Evolutionary conservation across 2,329 filamentous ascomycete genomes (phyloP).

Genomic region (Trichoderma brevicompactum): DNA sequence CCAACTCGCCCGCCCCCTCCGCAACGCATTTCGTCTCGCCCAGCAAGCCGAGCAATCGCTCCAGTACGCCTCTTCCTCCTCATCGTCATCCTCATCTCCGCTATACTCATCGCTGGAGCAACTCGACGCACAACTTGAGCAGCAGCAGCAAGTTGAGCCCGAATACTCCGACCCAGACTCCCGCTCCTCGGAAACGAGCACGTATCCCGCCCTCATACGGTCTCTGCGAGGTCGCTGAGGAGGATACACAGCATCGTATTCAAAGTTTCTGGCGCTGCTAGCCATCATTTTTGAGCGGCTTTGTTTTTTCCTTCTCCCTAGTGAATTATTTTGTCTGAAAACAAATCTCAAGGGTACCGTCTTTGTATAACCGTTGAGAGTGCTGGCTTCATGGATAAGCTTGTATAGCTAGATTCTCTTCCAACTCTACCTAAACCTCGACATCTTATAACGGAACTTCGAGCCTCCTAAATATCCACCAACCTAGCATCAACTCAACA

Average conservation of each 20-base stretch:
- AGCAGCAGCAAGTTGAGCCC: constrained; percentile 23
- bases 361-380: too few species aligned
- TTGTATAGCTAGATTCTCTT: not conserved
- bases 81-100: not conserved
- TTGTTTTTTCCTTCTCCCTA: not conserved
- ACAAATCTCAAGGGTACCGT: not conserved
- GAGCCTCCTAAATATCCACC: not conserved
- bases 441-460: not conserved
- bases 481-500: not conserved
- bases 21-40: constrained; percentile 1
- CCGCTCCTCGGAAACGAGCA: constrained; percentile 1
- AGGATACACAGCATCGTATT: not conserved
- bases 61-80: not conserved
- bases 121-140: constrained; percentile 15
- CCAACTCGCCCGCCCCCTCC: not conserved
- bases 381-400: not conserved
- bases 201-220: constrained; percentile 6
- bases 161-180: constrained; percentile 26
- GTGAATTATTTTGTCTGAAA: not conserved
- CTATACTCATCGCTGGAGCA: not conserved
- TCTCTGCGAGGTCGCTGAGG: not conserved
- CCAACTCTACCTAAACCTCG: not conserved
- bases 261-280: not conserved
- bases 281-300: not conserved
- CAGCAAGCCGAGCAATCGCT: constrained; percentile 18